Conservation (phyloP, 164 flowering plant species). For the Stephania yunnanensis region DNA sequence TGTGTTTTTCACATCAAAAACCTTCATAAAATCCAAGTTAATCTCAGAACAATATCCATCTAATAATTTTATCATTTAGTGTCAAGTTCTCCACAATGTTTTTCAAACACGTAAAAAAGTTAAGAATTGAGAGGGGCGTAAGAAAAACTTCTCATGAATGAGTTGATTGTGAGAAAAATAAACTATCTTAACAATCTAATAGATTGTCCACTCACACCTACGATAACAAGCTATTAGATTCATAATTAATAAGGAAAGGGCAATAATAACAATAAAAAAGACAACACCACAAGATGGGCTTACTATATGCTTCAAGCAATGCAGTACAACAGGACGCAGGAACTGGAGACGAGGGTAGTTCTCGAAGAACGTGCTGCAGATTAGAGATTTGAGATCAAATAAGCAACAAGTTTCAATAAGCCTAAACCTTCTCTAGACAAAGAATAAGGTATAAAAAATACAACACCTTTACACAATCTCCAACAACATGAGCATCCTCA, state of each 20-base stretch:
- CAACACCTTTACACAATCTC: slow-evolving; percentile 95
- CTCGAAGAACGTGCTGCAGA: slow-evolving; percentile 90
- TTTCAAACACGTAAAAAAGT: background rate
- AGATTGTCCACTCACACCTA: background rate
- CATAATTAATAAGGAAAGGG: background rate
- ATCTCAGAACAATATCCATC: background rate
- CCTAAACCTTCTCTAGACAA: background rate
- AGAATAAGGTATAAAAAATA: background rate
- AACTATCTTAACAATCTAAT: background rate
- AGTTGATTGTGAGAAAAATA: background rate
- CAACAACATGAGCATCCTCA: slow-evolving; percentile 98
- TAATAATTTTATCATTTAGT: background rate
- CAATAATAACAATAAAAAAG: background rate
- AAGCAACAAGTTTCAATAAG: slow-evolving; percentile 1
- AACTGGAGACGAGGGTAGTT: slow-evolving; percentile 99
- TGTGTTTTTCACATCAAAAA: background rate
- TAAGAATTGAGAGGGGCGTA: background rate
- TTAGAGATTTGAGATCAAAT: slow-evolving; percentile 8
- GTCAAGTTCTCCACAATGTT: background rate
- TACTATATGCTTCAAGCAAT: slow-evolving; percentile 91
- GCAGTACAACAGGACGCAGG: slow-evolving; percentile 99
- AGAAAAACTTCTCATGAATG: background rate
- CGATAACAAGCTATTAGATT: background rate
- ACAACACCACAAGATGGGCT: slow-evolving; percentile 22
- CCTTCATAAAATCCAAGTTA: background rate